phyloP scores from a whole-genome alignment of 805 yeast species.

The Scheffersomyces ergatensis region DNA sequence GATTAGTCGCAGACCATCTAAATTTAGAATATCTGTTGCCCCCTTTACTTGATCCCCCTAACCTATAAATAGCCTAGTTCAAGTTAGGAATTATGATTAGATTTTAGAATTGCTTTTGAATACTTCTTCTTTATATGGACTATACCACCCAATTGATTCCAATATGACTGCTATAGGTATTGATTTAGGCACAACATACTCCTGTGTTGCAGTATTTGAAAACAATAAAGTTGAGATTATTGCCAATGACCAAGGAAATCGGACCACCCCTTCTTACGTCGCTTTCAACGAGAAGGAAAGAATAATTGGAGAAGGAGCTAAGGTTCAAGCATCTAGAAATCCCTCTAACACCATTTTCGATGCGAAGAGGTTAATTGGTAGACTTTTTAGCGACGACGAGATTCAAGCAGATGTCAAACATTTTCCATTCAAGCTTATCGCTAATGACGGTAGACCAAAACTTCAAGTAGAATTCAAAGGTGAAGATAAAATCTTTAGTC shows the following conservation, averaged over 20 bases:
- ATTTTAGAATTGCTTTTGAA: conserved; percentile 6
- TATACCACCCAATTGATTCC: no score
- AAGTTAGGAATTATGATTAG: no score
- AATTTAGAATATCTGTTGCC: no score
- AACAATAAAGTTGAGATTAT: conserved; percentile 89
- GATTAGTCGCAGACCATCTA: no score
- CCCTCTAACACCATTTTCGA: conserved; percentile 90
- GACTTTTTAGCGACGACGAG: conserved; percentile 70
- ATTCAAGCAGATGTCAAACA: conserved; percentile 78
- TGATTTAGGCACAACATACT: conserved; percentile 83
- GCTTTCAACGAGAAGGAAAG: conserved; percentile 94
- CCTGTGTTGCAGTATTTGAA: conserved; percentile 73
- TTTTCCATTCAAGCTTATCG: conserved; percentile 78
- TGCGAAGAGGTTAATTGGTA: conserved; percentile 90
- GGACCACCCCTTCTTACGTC: conserved; percentile 94
- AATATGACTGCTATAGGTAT: conserved; percentile 3
- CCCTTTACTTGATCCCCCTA: no score
- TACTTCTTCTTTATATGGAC: no score
- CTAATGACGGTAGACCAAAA: conserved; percentile 79
- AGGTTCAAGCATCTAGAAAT: conserved; percentile 96
- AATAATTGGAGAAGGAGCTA: conserved; percentile 94
- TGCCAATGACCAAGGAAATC: conserved; percentile 96
- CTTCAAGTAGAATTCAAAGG: conserved; percentile 85
- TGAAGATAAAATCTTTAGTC: conserved; percentile 79
- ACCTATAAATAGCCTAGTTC: no score